Evolutionary conservation across 2,329 filamentous ascomycete genomes (phyloP), one percentile per base, ranked within the genome.

Genomic region (Eutypa lata): DNA sequence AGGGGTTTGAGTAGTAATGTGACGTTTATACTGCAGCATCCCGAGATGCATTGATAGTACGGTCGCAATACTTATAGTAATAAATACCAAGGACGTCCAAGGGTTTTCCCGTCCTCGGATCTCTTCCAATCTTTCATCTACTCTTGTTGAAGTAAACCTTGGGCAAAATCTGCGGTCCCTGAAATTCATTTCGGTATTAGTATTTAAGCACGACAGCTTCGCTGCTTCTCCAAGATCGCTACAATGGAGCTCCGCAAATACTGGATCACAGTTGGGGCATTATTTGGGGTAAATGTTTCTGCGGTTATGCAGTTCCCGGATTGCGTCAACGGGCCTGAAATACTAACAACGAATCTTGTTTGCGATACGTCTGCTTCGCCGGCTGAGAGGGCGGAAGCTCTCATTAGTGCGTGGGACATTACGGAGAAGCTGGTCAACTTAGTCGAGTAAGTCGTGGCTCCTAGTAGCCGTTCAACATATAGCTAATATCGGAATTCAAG

Each of bases 381-480:
- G 2, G 49, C 60, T 0, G 67, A 66, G 2, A 60, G 69, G 40
- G 69, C 68, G 0, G 56, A 58, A 1, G 68, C 65, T 11, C 55
- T 72, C 0, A 68, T 72, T 19, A 37, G 51, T 19, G 63, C 58
- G 13, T 65, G 68, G 66, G 66, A 65, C 10, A 61, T 68, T 8
- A 58, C 65, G 2, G 69, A 71, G 51, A 71, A 71, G 55, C 57
- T 69, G 5, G 53, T 28, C 7, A 70, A 70, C 37, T 52, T 71
- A 6, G 63, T 69, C 21, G 66, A 70, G 65, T 69, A 54, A 38
- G 66, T 56, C 11, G 8, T 21, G 22, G 4, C 1, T 26, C 22
- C 22, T 44, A 3, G 13, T 11, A 24, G 37, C 19, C 21, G 14
- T 40, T 7, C 3, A 22, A 53, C 10, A 19, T 40, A 18, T 10